Base-by-base conservation (phyloP, 106 monocot species). In the Dioscorea zingiberensis region DNA sequence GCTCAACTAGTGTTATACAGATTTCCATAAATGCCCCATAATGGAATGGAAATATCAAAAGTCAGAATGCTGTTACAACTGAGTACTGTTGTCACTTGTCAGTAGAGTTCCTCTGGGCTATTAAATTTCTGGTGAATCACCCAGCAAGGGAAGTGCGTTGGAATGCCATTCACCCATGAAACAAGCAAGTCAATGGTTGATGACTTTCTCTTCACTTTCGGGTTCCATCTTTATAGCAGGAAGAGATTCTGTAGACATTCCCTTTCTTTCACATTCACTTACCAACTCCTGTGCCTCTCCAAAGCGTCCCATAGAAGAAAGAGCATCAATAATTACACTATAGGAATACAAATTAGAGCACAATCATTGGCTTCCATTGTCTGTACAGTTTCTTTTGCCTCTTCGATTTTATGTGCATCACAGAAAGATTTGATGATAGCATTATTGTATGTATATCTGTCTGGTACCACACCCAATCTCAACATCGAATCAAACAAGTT, bases 401-500 rank as follows among this genome's bases (percentile, higher is more conserved):
- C 83, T 23, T 85, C 78, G 44, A 86, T 54, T 74, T 62, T 78
- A 25, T 60, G 23, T 47, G 44, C 76, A 66, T 81, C 64, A 67
- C 84, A 91, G 62, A 91, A 80, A 70, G 77, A 71, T 83, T 75
- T 70, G 18, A 85, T 77, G 28, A 91, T 75, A 73, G 78, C 65
- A 85, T 87, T n/a, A n/a, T n/a, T 83, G 58, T 85, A 83, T 15
- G 95, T 95, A 70, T 83, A 85, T 25, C 23, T 68, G 59, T 95
- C 91, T 25, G 88, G 95, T 71, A 45, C 44, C 18, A 85, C 69
- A 64, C 88, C 95, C 76, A 85, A 85, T 75, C 67, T 83, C 76
- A 88, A 48, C 91, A 95, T 95, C 12, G 80, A 78, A 79, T 85
- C 13, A 54, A 91, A 88, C 67, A 95, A 56, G 68, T 81, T 81